Evolutionary conservation across 352 stramenopile species (phyloP).

Genomic region (Globisporangium takayamanum): DNA sequence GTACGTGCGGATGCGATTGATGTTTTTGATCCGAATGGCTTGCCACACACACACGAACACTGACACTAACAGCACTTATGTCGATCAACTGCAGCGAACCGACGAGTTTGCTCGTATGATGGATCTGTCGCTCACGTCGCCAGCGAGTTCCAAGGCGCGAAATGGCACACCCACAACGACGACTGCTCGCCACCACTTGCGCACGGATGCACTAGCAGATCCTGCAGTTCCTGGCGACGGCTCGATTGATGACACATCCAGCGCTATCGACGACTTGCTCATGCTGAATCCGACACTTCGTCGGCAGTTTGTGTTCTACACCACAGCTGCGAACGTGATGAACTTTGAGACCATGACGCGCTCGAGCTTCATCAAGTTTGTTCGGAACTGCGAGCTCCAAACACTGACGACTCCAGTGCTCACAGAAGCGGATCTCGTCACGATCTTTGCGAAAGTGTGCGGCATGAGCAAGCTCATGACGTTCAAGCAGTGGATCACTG

Average conservation of each 20-base stretch:
- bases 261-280: conserved; percentile 14
- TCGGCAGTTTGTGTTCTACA: conserved; percentile 63
- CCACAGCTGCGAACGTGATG: conserved; percentile 49
- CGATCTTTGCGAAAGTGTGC: conserved; percentile 33
- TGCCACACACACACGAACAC: background rate
- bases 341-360: conserved; percentile 61
- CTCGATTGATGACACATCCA: background rate
- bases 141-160: background rate
- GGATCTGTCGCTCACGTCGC: conserved; percentile 24
- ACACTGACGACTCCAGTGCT: conserved; percentile 21
- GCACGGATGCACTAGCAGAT: background rate
- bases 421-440: conserved; percentile 49
- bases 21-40: background rate
- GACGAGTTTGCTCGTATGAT: conserved; percentile 32
- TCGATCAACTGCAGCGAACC: conserved; percentile 17
- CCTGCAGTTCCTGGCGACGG: background rate
- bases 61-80: background rate
- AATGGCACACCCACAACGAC: background rate
- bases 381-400: conserved; percentile 52
- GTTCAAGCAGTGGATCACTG: conserved; percentile 44
- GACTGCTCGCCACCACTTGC: background rate
- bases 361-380: conserved; percentile 59
- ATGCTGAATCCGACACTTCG: conserved; percentile 51
- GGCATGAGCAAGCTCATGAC: conserved; percentile 35
- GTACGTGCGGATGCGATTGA: background rate